Conservation (phyloP, 1,284 basidiomycete species). For the Rhodotorula sp. region DNA sequence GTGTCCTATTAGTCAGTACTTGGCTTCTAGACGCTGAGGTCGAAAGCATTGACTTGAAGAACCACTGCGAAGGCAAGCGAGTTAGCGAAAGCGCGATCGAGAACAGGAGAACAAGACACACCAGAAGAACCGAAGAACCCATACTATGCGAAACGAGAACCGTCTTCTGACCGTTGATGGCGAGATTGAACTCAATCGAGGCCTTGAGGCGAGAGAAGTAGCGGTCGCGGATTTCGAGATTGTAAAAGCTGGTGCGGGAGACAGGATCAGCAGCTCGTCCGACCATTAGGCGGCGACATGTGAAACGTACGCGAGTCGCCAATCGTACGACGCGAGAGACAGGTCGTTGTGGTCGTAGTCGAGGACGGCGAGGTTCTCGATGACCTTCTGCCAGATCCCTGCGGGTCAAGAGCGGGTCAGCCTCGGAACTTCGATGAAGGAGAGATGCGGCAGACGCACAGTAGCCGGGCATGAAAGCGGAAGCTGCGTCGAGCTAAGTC, state of each 20-base stretch:
- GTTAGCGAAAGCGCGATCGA: background rate
- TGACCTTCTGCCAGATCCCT: conserved; percentile 46
- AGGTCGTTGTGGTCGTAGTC: conserved; percentile 90
- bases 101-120: conserved; percentile 8
- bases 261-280: background rate
- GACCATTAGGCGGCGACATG: too few species aligned
- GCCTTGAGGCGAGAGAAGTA: conserved; percentile 87
- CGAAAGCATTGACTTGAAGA: too few species aligned
- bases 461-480: conserved; percentile 76
- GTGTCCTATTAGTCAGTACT: too few species aligned
- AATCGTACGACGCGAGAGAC: conserved; percentile 51
- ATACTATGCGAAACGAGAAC: conserved; percentile 79
- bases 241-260: conserved; percentile 66
- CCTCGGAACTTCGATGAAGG: too few species aligned
- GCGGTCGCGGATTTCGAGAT: conserved; percentile 83
- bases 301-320: conserved; percentile 33
- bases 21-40: too few species aligned
- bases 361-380: conserved; percentile 57
- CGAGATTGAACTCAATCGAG: conserved; percentile 77
- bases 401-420: background rate
- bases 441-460: conserved; percentile 8
- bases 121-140: conserved; percentile 43
- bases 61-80: conserved; percentile 6
- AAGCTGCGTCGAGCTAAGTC: conserved; percentile 83
- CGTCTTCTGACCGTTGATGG: conserved; percentile 72